phyloP scores from a whole-genome alignment of 805 yeast genomes.

The Lipomyces orientalis region DNA sequence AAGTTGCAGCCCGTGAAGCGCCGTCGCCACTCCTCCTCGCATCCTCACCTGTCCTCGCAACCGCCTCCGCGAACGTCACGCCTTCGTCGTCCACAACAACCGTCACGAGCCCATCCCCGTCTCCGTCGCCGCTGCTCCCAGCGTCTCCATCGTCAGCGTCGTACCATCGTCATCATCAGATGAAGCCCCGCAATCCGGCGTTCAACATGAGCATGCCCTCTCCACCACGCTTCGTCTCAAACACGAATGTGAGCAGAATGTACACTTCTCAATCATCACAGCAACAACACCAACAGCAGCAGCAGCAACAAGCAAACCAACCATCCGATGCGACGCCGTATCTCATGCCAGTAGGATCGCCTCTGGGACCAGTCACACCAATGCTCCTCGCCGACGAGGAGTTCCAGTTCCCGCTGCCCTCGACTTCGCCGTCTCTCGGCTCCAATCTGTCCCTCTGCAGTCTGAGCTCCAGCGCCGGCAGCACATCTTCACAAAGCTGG shows the following conservation, averaged over 20 bases:
- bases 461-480: not conserved
- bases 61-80: conserved; percentile 14
- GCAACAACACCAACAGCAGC: conserved; percentile 7
- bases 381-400: conserved; percentile 38
- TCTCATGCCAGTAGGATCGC: conserved; percentile 33
- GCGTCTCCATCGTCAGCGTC: conserved; percentile 9
- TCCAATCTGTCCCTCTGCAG: not conserved
- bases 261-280: conserved; percentile 1
- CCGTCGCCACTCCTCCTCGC: conserved; percentile 29
- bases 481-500: not conserved
- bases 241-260: conserved; percentile 8
- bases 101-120: conserved; percentile 8
- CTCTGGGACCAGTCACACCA: conserved; percentile 35
- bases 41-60: conserved; percentile 24
- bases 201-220: conserved; percentile 27
- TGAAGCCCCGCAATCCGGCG: conserved; percentile 21
- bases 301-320: not conserved
- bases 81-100: conserved; percentile 15
- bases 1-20: conserved; percentile 15
- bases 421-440: not conserved
- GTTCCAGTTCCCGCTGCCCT: conserved; percentile 22
- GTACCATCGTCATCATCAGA: conserved; percentile 20
- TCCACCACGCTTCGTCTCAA: conserved; percentile 19
- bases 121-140: conserved; percentile 20
- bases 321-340: conserved; percentile 29